Evolutionary conservation across 805 yeast genomes (phyloP), one percentile per base, ranked within the genome.

Genomic region (Zygoascus tannicola): DNA sequence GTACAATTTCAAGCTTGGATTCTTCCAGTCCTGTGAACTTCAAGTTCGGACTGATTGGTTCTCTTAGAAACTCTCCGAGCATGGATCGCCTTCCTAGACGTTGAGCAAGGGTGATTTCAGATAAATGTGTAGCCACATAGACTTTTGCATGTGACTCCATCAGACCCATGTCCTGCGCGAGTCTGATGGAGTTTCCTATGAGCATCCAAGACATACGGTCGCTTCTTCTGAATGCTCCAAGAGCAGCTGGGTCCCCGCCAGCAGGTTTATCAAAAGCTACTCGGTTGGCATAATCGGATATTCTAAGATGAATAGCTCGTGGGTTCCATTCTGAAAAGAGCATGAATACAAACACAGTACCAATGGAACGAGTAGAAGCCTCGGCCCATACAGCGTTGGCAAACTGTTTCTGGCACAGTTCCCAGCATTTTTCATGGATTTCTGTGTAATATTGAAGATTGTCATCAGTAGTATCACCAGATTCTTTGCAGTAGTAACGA

Each of bases 311-410:
- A 48, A 87, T 86, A 2, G 95, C 95, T 43, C 95, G 68, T 3
- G 96, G 96, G 54, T 87, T 86, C 97, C 97, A 88, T 60, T 90
- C 97, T 0, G 95, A 84, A 53, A 85, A 81, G 15, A 88, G 66
- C 40, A 88, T 63, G 56, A 88, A 85, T 0, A 96, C 88, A 48
- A 83, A 71, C 4, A 87, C 80, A 0, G 96, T 85, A 1, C 95
- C 96, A 2, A 87, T 75, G 0, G 92, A 81, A 50, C 95, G 67
- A 4, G 92, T 83, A 46, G 85, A 80, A 0, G 94, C 92, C 57
- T 85, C 95, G 1, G 94, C 95, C 96, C 95, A 87, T 4, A 85
- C 87, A 0, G 94, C 80, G 60, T 81, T 85, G 2, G 94, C 82
- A 35, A 86, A 80, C 47, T 85, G 67, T 48, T 80, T 61, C 64